These are phyloP conservation scores for Westerdykella sp. DNA, from an alignment of 2,329 filamentous ascomycete genomes.

Conservation along the genomic window DNA sequence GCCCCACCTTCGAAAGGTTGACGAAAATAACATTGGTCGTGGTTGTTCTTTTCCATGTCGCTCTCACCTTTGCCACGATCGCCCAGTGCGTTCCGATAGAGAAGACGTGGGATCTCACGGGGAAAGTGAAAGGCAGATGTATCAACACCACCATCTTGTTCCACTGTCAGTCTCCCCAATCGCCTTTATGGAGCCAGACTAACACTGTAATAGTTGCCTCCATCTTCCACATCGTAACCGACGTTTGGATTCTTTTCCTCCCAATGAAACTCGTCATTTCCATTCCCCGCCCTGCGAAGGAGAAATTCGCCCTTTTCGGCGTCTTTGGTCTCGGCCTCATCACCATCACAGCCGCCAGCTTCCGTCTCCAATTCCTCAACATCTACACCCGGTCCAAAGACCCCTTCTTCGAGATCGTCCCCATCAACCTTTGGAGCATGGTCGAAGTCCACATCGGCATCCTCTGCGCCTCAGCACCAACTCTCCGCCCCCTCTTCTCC, in stretches of 20 bases:
- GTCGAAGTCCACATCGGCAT: conserved; percentile 89
- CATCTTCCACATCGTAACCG: conserved; percentile 82
- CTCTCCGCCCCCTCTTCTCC: conserved; percentile 64
- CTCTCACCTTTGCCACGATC: conserved; percentile 18
- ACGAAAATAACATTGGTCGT: conserved; percentile 22
- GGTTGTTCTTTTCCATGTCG: conserved; percentile 12
- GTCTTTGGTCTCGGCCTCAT: conserved; percentile 82
- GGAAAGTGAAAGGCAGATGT: conserved; percentile 20
- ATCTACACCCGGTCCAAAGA: conserved; percentile 39
- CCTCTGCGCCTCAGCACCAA: conserved; percentile 79
- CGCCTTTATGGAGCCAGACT: neutral
- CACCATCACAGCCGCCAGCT: conserved; percentile 76
- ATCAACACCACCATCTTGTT: conserved; percentile 26
- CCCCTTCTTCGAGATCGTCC: conserved; percentile 62
- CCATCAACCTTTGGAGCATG: conserved; percentile 84
- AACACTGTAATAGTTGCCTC: conserved; percentile 33
- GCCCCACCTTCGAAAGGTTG: conserved; percentile 14
- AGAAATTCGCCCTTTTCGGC: conserved; percentile 76
- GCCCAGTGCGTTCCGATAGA: conserved; percentile 25
- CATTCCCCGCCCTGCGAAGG: conserved; percentile 72
- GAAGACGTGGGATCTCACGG: conserved; percentile 26
- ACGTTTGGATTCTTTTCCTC: conserved; percentile 74
- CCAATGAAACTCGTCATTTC: conserved; percentile 78
- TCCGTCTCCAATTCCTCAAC: conserved; percentile 44
- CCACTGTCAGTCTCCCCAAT: conserved; percentile 11